Conservation (phyloP, 495 filamentous ascomycete genomes). For the Rostrohypoxylon terebratum region DNA sequence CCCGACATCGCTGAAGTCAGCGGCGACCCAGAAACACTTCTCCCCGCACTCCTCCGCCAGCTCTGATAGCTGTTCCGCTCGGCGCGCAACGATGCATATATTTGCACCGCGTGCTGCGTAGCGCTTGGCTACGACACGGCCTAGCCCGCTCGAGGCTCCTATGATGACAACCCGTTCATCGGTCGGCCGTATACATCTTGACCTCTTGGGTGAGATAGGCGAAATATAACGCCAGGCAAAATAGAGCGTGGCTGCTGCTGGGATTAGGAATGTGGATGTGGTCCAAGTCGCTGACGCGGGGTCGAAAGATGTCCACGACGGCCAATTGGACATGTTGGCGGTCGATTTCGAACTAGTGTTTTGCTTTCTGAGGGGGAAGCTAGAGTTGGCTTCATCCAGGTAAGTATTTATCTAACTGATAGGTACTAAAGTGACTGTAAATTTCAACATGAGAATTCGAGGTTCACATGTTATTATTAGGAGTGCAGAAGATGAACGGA, state of each 20-base stretch:
- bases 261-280: background rate
- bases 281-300: background rate
- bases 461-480: background rate
- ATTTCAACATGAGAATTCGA: background rate
- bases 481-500: background rate
- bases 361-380: background rate
- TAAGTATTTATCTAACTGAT: background rate
- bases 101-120: slow-evolving; percentile 46
- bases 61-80: slow-evolving; percentile 34
- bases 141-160: slow-evolving; percentile 50
- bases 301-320: background rate
- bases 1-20: slow-evolving; percentile 40
- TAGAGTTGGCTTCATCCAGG: background rate
- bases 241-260: slow-evolving; percentile 17
- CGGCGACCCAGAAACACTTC: slow-evolving; percentile 39
- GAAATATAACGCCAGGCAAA: background rate
- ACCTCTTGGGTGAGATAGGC: slow-evolving; percentile 14
- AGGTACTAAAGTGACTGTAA: no score
- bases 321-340: slow-evolving; percentile 23
- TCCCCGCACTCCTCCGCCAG: slow-evolving; percentile 46
- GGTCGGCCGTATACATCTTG: slow-evolving; percentile 13
- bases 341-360: background rate
- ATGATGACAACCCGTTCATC: slow-evolving; percentile 49
- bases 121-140: slow-evolving; percentile 37
- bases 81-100: slow-evolving; percentile 47